These are phyloP conservation scores for Lactuca saligna DNA, from an alignment of 129 eudicot species.

Conservation along the genomic window DNA sequence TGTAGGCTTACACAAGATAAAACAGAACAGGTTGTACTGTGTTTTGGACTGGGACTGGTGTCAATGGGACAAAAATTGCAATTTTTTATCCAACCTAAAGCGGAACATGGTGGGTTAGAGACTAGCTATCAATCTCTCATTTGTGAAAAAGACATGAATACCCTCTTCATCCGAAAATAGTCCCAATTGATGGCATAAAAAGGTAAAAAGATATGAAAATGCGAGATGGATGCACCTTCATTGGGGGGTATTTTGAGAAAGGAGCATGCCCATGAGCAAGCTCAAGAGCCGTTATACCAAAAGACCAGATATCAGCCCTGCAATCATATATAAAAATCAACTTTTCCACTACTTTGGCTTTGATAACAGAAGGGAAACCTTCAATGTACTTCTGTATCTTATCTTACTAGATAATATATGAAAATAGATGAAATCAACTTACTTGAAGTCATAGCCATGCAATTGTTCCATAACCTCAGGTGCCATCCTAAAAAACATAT, in stretches of 20 bases:
- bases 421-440: constrained; percentile 25
- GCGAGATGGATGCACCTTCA: constrained; percentile 63
- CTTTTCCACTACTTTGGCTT: neutral
- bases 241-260: constrained; percentile 96
- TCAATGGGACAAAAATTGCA: too few relatives aligned
- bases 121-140: neutral
- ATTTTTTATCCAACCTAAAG: too few relatives aligned
- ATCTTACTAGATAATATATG: neutral
- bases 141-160: neutral
- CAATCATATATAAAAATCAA: constrained; percentile 22
- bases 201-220: neutral
- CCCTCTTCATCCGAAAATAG: neutral
- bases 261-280: constrained; percentile 99
- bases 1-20: neutral
- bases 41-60: too few relatives aligned
- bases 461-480: constrained; percentile 99
- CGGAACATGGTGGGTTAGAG: too few relatives aligned
- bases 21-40: too few relatives aligned
- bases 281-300: constrained; percentile 97
- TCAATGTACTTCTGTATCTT: neutral
- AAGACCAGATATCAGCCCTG: constrained; percentile 99
- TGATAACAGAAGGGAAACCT: constrained; percentile 5
- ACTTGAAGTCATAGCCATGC: constrained; percentile 94
- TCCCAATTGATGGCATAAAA: neutral
- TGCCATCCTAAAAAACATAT: constrained; percentile 84